These are phyloP conservation scores for Thamnidium elegans DNA, from an alignment of 192 early-diverging fungal species.

Conservation along the genomic window DNA sequence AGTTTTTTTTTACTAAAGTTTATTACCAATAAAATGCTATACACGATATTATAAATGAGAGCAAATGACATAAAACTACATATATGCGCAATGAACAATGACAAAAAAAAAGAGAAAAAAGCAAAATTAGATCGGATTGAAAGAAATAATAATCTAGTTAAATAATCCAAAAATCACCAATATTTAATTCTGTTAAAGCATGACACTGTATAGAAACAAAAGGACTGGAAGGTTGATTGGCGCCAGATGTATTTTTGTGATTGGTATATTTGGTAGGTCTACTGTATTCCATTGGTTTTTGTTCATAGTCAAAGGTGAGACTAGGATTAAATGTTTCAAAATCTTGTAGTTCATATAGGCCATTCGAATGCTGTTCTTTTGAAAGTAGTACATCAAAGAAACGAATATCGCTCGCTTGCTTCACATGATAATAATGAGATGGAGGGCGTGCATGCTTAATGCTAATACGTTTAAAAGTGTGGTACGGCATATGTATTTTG, in stretches of 20 bases:
- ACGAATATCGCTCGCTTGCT: not conserved
- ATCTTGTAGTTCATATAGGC: slow-evolving; percentile 4
- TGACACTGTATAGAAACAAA: slow-evolving; percentile 1
- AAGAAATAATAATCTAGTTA: not conserved
- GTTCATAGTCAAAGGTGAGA: slow-evolving; percentile 6
- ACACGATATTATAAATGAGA: too few relatives aligned
- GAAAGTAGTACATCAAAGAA: not conserved
- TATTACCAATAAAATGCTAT: too few relatives aligned
- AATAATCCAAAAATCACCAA: slow-evolving; percentile 10
- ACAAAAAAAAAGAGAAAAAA: slow-evolving; percentile 3
- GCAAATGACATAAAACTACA: too few relatives aligned
- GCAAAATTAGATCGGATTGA: too few relatives aligned
- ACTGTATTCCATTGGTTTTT: not conserved
- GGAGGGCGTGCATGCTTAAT: not conserved
- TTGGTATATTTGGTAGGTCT: not conserved
- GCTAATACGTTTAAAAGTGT: not conserved
- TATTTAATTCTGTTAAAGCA: not conserved
- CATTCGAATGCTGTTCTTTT: not conserved
- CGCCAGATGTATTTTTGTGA: not conserved
- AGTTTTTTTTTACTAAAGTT: too few relatives aligned
- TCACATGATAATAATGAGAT: not conserved
- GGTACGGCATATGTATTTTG: not conserved
- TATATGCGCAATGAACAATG: not conserved
- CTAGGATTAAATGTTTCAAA: not conserved
- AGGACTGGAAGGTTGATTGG: not conserved